Evolutionary conservation across 2,329 filamentous ascomycete species (phyloP).

Genomic region (Chaetomium olivaceum): DNA sequence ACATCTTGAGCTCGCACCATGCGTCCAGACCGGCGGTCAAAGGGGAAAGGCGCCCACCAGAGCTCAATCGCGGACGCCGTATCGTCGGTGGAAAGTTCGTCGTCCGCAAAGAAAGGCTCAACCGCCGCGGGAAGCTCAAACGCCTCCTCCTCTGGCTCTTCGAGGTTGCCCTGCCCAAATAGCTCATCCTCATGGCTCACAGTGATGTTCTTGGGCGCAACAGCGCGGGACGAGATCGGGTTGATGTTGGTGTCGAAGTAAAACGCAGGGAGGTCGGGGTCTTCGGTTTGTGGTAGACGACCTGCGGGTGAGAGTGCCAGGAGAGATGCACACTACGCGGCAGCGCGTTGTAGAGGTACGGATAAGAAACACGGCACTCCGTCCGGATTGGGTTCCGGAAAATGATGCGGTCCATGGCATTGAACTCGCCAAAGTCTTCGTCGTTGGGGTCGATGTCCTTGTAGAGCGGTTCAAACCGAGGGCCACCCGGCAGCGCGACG

Average conservation of each 20-base stretch:
- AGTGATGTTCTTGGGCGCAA: constrained; percentile 91
- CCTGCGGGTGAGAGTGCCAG: constrained; percentile 92
- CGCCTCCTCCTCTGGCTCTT: constrained; percentile 73
- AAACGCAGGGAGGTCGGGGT: constrained; percentile 87
- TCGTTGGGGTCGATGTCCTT: constrained; percentile 99
- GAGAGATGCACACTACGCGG: constrained; percentile 90
- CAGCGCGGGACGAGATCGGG: constrained; percentile 91
- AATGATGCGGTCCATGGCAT: constrained; percentile 98
- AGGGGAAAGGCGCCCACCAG: constrained; percentile 98
- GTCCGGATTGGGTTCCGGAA: constrained; percentile 94
- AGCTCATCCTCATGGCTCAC: constrained; percentile 91
- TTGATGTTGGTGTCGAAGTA: constrained; percentile 99
- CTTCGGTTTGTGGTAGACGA: constrained; percentile 85
- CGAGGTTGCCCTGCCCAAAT: constrained; percentile 77
- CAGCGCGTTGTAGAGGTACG: constrained; percentile 93
- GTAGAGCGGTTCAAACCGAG: constrained; percentile 93
- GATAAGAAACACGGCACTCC: constrained; percentile 92
- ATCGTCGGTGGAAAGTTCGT: constrained; percentile 84
- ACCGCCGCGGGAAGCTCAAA: constrained; percentile 79
- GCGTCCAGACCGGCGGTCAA: constrained; percentile 86
- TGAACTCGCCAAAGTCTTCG: constrained; percentile 99
- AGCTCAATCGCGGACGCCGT: constrained; percentile 88
- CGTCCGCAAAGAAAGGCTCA: constrained; percentile 86
- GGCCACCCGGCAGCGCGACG: constrained; percentile 94
- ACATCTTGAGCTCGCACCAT: constrained; percentile 99